Evolutionary conservation across 2,329 filamentous ascomycete genomes (phyloP), one percentile per base, ranked within the genome.

Genomic region (Hypocrella siamensis): DNA sequence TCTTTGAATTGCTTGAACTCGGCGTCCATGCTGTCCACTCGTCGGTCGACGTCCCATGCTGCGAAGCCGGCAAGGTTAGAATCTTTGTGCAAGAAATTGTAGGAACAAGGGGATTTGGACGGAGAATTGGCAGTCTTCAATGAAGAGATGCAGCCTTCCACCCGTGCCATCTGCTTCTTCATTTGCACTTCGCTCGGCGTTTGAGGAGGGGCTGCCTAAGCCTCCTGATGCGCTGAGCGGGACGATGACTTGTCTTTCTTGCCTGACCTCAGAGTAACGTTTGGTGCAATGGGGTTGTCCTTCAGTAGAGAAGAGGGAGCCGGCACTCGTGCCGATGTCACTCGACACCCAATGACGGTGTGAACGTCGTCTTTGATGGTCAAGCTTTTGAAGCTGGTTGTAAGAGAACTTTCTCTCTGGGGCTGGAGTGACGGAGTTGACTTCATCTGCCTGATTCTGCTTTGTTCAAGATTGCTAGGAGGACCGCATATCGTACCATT

Each of bases 31-130:
- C 75, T 69, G 39, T 76, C 75, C 42, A 94, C 68, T 40, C 78
- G 74, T 38, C 71, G 71, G 44, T 85, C 77, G 42, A 85, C 74
- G 51, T 94, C 84, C 68, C 79, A 88, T 46, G 70, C 79, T 82
- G 68, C 40, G 55, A 62, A 70, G 21, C 51, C 54, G 44, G 60
- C 65, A 41, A 69, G 58, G 66, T 82, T 78, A 75, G 85, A 83
- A 63, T 76, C 60, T 60, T 75, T 79, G 42, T 68, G 77, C 46
- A 88, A 62, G 61, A 67, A 86, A 2, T 68, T 66, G 22, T 42
- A 55, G 37, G 60, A 61, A 46, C 58, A 65, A 35, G 48, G 49
- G 41, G 52, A 50, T 45, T 61, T 58, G 42, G 43, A 44, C 26
- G 60, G 54, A 40, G 60, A 55, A 16, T 35, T 31, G 11, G 46